Evolutionary conservation across 2,329 filamentous ascomycete genomes (phyloP), one percentile per base, ranked within the genome.

Genomic region (Huntiella moniliformis): DNA sequence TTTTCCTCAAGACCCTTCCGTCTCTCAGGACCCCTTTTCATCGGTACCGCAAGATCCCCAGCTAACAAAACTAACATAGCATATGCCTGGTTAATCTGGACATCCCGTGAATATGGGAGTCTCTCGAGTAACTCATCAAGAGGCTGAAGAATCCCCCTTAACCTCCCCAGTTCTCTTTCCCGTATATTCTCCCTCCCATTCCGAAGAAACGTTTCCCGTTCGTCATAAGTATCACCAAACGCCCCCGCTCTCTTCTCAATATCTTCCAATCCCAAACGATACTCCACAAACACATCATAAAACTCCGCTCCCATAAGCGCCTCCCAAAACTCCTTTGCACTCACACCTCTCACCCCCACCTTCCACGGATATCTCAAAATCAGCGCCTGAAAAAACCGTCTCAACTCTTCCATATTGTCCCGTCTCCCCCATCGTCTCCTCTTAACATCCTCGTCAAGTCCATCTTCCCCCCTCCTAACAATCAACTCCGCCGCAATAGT

Each of bases 401-500:
- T 62, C 2, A 73, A 61, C 3, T 58, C 61, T 5, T 58, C 58
- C 47, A 71, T 57, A 54, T 71, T 72, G 48, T 58, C 59, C 1
- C 66, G 60, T 0, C 58, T 56, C 33, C 66, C 67, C 68, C 67
- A 70, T 48, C 59, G 56, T n/a, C 17, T 45, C 3, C 34, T 11
- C 37, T 11, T 12, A 28, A 8, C 37, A 11, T 4, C 36, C n/a
- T 28, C 47, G 12, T 35, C 33, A n/a, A 18, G 32, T 16, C 15
- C 15, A 42, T 16, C 34, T 18, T 53, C 48, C 18, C 47, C 48
- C 13, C 16, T 45, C 13, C 80, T 73, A 62, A 93, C 75, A 47
- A 94, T 62, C 15, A 95, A 73, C 61, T 94, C 87, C 2, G 83
- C 84, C 1, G 84, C 86, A 38, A 94, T 70, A 11, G 79, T 79